Evolutionary conservation across 2,329 filamentous ascomycete genomes (phyloP).

Genomic region (Albophoma yamanashiensis): DNA sequence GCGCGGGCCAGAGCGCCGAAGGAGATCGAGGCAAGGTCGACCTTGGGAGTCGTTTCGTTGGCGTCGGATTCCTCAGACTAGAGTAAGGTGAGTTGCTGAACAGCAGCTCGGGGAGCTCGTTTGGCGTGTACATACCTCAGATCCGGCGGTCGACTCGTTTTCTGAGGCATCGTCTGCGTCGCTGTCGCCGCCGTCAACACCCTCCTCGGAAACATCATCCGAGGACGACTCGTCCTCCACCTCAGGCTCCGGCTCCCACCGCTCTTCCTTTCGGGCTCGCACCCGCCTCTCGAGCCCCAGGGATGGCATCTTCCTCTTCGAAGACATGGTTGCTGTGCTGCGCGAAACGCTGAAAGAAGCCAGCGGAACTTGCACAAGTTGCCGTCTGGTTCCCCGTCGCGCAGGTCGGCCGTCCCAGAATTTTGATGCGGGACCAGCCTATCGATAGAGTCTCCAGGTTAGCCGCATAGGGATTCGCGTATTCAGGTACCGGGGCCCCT

Average conservation of each 20-base stretch:
- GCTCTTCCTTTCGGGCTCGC: slow-evolving; percentile 31
- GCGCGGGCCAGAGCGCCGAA: slow-evolving; percentile 88
- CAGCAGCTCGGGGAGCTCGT: background rate
- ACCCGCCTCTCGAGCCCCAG: slow-evolving; percentile 30
- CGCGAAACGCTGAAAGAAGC: background rate
- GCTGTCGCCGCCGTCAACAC: slow-evolving; percentile 13
- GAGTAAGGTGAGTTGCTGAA: background rate
- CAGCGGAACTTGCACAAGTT: background rate
- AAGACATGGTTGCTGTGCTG: slow-evolving; percentile 13
- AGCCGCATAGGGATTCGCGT: background rate
- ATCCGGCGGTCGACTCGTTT: slow-evolving; percentile 14
- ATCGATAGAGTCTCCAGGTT: background rate
- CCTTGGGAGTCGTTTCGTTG: slow-evolving; percentile 20
- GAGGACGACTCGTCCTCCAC: slow-evolving; percentile 14
- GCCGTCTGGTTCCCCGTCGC: background rate
- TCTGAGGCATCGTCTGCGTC: slow-evolving; percentile 17
- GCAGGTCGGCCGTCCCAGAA: background rate
- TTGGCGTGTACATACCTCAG: slow-evolving; percentile 14
- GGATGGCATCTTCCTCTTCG: slow-evolving; percentile 28
- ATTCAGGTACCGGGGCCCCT: background rate
- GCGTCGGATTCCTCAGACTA: slow-evolving; percentile 15
- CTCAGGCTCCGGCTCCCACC: slow-evolving; percentile 26
- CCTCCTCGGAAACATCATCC: slow-evolving; percentile 16
- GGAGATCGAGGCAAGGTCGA: slow-evolving; percentile 53
- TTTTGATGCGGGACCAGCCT: background rate